Evolutionary conservation across 2,329 filamentous ascomycete species (phyloP).

Genomic region (Juglanconis oblonga): DNA sequence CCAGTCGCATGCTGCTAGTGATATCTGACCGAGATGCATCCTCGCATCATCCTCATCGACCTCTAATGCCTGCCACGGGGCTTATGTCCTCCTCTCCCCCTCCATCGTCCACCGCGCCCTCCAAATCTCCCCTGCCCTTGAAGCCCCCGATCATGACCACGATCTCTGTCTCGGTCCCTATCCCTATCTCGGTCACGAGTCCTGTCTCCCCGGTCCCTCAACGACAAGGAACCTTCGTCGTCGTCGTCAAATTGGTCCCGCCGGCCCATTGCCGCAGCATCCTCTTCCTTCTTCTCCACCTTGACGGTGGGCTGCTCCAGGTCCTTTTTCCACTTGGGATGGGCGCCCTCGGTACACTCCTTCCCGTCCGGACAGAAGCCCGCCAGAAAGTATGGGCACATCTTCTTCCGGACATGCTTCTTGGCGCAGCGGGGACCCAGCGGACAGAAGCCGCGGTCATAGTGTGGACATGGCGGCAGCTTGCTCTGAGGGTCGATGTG

Average conservation of each 20-base stretch:
- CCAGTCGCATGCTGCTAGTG: no score
- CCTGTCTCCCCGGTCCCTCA: conserved; percentile 36
- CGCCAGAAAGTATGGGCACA: conserved; percentile 84
- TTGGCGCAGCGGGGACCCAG: conserved; percentile 84
- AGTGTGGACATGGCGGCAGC: conserved; percentile 80
- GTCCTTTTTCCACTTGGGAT: conserved; percentile 77
- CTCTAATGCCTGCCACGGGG: conserved; percentile 24
- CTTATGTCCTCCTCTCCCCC: conserved; percentile 25
- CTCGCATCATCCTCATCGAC: neutral
- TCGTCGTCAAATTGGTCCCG: conserved; percentile 29
- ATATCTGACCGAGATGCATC: no score
- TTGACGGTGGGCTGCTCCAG: conserved; percentile 73
- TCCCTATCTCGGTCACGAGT: conserved; percentile 30
- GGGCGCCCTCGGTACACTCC: conserved; percentile 74
- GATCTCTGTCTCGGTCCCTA: conserved; percentile 30
- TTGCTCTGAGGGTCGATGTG: conserved; percentile 83
- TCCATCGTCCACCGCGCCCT: conserved; percentile 30
- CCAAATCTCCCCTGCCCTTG: conserved; percentile 32
- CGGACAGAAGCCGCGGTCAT: conserved; percentile 92
- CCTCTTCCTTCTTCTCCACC: conserved; percentile 60
- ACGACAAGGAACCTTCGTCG: conserved; percentile 29
- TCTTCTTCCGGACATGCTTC: conserved; percentile 76
- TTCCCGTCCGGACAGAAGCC: conserved; percentile 88
- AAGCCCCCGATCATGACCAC: conserved; percentile 19
- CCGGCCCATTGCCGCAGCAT: conserved; percentile 46